Evolutionary conservation across 441 rosid genomes (phyloP), one percentile per base, ranked within the genome.

Genomic region (Breynia disticha): DNA sequence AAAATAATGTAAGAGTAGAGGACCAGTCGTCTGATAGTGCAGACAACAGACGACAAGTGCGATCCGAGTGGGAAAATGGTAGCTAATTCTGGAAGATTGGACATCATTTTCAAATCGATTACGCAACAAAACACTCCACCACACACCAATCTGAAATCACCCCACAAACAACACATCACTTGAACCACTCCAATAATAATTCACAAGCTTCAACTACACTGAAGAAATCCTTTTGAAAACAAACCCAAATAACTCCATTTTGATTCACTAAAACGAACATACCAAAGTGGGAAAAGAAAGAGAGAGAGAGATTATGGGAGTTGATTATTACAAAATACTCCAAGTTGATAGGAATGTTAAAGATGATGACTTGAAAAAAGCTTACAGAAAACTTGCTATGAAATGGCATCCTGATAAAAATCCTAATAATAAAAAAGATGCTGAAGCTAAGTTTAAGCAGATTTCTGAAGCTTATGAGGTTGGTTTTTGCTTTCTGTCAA

Each of bases 391-490:
- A 48, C 85, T 86, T 39, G 91, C 91, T 20, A 85, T 88, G 96
- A 88, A 83, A 52, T 84, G 94, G 90, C 94, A 84, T 70, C 90
- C 90, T 58, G 96, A 87, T 61, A 80, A 87, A 72, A 87, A 84
- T 66, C 94, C 86, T 8, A 78, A 61, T 61, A 84, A 75, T 72
- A 85, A 85, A 67, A 82, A 79, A 32, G 91, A 85, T 7, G 87
- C 95, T 22, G 96, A 88, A 60, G 89, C 89, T 16, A 83, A 74
- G 73, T 85, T 88, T 68, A 88, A 88, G 70, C 84, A 83, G 72
- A 79, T 88, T 73, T 79, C 89, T 66, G 89, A 88, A 56, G 96
- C 96, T 17, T 85, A 85, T 39, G 91, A 85, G 72, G 91, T 85
- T 56, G 58, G 45, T 24, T 2, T 32, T 22, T 42, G 35, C 11